phyloP scores from a whole-genome alignment of 2,329 filamentous ascomycete species.

The Aspergillus flavus region DNA sequence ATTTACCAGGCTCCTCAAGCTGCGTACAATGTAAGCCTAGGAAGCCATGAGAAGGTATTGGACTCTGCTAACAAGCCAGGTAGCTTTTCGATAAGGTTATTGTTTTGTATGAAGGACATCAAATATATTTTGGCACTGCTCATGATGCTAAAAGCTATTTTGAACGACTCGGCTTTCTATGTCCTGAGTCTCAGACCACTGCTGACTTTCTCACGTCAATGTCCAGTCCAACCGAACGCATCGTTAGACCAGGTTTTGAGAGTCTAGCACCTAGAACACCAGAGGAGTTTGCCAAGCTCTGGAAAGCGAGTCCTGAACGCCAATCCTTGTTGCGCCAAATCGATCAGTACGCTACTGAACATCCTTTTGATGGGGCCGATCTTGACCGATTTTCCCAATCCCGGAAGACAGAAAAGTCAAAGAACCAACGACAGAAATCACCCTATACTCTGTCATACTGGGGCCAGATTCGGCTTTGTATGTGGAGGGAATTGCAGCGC shows the following conservation, averaged over 20 bases:
- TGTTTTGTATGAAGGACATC: constrained; percentile 59
- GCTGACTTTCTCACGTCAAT: constrained; percentile 70
- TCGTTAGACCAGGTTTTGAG: constrained; percentile 54
- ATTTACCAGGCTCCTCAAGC: constrained; percentile 52
- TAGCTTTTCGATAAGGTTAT: constrained; percentile 63
- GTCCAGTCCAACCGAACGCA: constrained; percentile 63
- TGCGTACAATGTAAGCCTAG: constrained; percentile 28
- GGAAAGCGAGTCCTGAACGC: constrained; percentile 9
- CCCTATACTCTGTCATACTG: constrained; percentile 77
- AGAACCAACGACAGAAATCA: constrained; percentile 62
- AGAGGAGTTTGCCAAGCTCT: constrained; percentile 61
- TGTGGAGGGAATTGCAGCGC: constrained; percentile 75
- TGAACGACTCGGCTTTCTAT: constrained; percentile 66
- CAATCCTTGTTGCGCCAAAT: constrained; percentile 4
- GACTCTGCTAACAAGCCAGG: constrained; percentile 38
- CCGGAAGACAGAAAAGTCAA: constrained; percentile 38
- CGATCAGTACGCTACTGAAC: constrained; percentile 6
- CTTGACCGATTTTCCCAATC: constrained; percentile 34
- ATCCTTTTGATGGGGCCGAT: constrained; percentile 2
- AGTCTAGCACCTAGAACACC: constrained; percentile 63
- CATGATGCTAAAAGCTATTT: constrained; percentile 64
- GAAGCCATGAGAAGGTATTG: background rate
- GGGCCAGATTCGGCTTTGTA: constrained; percentile 74
- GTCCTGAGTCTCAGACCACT: constrained; percentile 65
- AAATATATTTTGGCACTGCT: constrained; percentile 55